Base-by-base conservation (phyloP, 495 filamentous ascomycete genomes). In the Aspergillus sclerotiicarbonarius region DNA sequence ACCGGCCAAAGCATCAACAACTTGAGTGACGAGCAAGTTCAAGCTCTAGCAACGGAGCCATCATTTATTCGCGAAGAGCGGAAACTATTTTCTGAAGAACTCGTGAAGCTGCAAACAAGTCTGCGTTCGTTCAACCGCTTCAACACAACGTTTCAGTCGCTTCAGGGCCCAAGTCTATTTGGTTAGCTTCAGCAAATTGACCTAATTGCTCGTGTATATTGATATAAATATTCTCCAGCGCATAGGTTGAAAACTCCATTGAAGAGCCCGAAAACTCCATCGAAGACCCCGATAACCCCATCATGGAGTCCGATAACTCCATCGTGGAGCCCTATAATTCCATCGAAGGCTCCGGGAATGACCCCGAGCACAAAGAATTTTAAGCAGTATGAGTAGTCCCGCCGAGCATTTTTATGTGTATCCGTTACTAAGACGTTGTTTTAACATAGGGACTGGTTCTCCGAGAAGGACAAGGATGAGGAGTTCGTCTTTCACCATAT, bases 1-100 rank as follows among this genome's bases (percentile, higher is more conserved):
- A 71, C 67, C 25, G 64, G 66, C 31, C 65, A 67, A 2, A 63
- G 54, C 1, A 56, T 77, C 44, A 67, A 58, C 18, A 49, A 65
- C 10, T 67, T 77, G 70, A 54, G 65, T 6, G 67, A 70, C 29
- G 30, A 59, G 0, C 43, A 64, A 9, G 47, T 75, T 12, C 46
- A 52, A 18, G 31, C 54, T 0, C 29, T 72, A 19, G 69, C 68
- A 1, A 13, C 53, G 0, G 68, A 70, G 58, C 67, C 61, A 8
- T 3, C 19, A 0, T 49, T 54, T n/a, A 21, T 62, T 8, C 30
- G 29, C 8, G 48, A 54, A 4, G 60, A 62, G 6, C 46, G 60
- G 18, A 19, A 56, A 1, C 48, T 39, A 2, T 12, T 69, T n/a
- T 46, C 1, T 13, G 5, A 15, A 0, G 64, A 71, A 47, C 45